Evolutionary conservation across 768 basidiomycete genomes (phyloP), one percentile per base, ranked within the genome.

Genomic region (Leccinum fibrillosum): DNA sequence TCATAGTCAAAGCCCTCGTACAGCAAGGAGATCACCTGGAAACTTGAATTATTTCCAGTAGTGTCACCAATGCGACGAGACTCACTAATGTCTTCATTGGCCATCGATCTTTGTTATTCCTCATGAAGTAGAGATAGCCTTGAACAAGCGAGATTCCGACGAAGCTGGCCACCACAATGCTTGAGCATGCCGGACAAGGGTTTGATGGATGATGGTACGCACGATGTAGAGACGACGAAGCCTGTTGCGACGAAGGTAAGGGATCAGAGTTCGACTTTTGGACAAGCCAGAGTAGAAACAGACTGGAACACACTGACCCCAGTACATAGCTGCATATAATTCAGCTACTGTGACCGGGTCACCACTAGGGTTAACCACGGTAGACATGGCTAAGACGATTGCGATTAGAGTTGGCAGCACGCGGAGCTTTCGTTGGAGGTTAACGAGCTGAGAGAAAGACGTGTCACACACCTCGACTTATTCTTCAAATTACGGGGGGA

Each of bases 81-180:
- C 59, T 51, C 54, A 64, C 64, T 28, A 64, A 39, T 45, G 59
- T 51, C 25, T 64, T 64, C n/a, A 54, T 61, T 49, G 55, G 17
- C 52, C 56, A 48, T 19, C 56, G 51, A 54, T 64, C 64, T 17
- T 58, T 55, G 52, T 53, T 64, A 17, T 61, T 49, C 21, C 19
- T 57, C 47, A 54, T 56, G 56, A 61, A 64, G 37, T 64, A 64
- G 19, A 64, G 53, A 32, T 64, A 64, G 6, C 62, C 64, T 61
- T 64, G 64, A 34, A 64, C 64, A 21, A 64, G 51, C 23, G 64
- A 64, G 25, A 64, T 64, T 4, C 64, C 64, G n/a, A 64, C 63
- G 9, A 64, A 54, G 37, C 64, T 64, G 9, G 13, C 2, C 13
- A 54, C 30, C 49, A 23, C 23, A 3, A 4, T 32, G 30, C n/a